Evolutionary conservation across 768 basidiomycete species (phyloP).

Genomic region (Lactarius psammicola): DNA sequence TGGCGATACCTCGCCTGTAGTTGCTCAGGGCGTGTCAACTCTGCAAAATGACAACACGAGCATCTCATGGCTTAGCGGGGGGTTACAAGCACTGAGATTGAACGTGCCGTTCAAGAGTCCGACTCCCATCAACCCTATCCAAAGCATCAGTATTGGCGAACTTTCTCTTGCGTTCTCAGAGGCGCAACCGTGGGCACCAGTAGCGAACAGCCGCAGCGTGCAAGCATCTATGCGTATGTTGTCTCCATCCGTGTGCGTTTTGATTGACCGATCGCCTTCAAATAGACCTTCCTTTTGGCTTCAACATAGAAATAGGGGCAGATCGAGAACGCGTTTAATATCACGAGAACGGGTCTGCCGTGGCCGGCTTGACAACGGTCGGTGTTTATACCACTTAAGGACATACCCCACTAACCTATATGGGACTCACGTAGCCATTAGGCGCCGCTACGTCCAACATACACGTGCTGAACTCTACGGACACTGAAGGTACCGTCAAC

Average conservation of each 20-base stretch:
- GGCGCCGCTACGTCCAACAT: constrained; percentile 65
- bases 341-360: constrained; percentile 49
- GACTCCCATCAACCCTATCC: constrained; percentile 59
- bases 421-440: constrained; percentile 43
- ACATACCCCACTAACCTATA: neutral
- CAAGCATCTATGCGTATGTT: constrained; percentile 54
- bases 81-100: constrained; percentile 55
- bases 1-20: constrained; percentile 53
- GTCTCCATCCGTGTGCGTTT: neutral
- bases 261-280: constrained; percentile 1
- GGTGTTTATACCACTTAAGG: neutral
- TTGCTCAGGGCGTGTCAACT: constrained; percentile 60
- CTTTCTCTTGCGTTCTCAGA: constrained; percentile 56
- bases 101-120: constrained; percentile 59
- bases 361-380: constrained; percentile 63
- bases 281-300: constrained; percentile 72
- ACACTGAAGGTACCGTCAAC: constrained; percentile 63
- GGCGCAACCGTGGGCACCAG: constrained; percentile 55
- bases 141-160: constrained; percentile 58
- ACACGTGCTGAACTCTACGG: constrained; percentile 46
- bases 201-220: constrained; percentile 56
- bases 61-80: constrained; percentile 67
- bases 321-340: constrained; percentile 65
- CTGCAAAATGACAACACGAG: constrained; percentile 52
- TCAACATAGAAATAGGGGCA: constrained; percentile 54